Evolutionary conservation across 257 asterid genomes (phyloP).

Genomic region (Penstemon eatonii): DNA sequence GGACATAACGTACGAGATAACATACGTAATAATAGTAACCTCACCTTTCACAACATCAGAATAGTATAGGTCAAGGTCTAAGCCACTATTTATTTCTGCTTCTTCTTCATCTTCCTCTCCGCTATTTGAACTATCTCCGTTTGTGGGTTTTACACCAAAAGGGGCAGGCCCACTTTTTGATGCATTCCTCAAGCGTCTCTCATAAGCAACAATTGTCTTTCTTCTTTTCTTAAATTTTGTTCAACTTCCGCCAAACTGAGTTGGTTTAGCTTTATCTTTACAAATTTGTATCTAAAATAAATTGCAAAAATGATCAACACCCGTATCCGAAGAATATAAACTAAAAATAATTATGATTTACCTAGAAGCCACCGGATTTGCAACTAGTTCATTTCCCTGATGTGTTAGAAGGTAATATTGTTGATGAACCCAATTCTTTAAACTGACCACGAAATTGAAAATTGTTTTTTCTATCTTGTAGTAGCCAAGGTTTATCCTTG

Average conservation of each 20-base stretch:
- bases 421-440: slow-evolving; percentile 51
- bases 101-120: too few species aligned
- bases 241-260: slow-evolving; percentile 60
- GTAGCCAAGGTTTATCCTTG: slow-evolving; percentile 57
- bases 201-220: slow-evolving; percentile 51
- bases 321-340: background rate
- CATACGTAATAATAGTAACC: too few species aligned
- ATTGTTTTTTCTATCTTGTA: slow-evolving; percentile 52
- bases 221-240: slow-evolving; percentile 55
- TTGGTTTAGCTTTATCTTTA: slow-evolving; percentile 31
- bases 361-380: slow-evolving; percentile 60
- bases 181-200: too few species aligned
- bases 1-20: too few species aligned
- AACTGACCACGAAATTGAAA: slow-evolving; percentile 50
- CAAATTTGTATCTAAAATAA: slow-evolving; percentile 45
- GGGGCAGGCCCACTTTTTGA: too few species aligned
- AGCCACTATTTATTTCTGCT: too few species aligned
- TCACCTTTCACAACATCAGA: too few species aligned
- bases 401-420: slow-evolving; percentile 51
- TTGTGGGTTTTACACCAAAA: too few species aligned
- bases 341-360: slow-evolving; percentile 2
- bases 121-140: too few species aligned
- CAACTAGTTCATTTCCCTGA: slow-evolving; percentile 51
- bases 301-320: background rate
- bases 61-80: too few species aligned